Percentiles rank a stretch among this genome's conserved stretches.
Conservation (phyloP, 495 filamentous ascomycete genomes). For the Cercophora samala region DNA sequence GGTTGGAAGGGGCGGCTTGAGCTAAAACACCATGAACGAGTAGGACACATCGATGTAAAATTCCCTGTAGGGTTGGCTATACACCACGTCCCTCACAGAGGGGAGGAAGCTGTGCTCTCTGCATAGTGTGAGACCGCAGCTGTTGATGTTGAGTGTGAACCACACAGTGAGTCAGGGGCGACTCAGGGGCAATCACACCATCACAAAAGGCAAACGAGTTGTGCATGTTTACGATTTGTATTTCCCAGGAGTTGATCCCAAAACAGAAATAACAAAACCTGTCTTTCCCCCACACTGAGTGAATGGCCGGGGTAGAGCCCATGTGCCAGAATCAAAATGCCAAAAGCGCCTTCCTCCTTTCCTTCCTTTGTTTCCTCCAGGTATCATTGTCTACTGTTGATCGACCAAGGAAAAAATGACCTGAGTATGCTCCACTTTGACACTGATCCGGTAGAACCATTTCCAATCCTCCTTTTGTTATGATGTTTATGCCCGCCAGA, state of each 20-base stretch:
- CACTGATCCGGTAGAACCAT: conserved; percentile 10
- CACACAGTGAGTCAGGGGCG: too few species aligned
- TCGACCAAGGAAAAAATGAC: conserved; percentile 5
- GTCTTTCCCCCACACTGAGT: conserved; percentile 1
- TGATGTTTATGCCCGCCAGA: background rate
- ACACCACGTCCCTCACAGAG: too few species aligned
- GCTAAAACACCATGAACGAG: too few species aligned
- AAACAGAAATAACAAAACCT: background rate
- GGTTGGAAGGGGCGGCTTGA: too few species aligned
- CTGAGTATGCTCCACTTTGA: background rate
- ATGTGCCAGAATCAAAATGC: conserved; percentile 15
- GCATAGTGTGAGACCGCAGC: too few species aligned
- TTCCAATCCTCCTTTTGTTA: background rate
- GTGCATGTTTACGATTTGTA: conserved; percentile 5
- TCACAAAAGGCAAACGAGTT: background rate
- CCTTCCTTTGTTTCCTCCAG: conserved; percentile 11
- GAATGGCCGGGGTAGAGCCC: conserved; percentile 19
- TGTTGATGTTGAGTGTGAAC: too few species aligned
- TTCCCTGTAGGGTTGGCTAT: too few species aligned
- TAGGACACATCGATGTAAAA: too few species aligned
- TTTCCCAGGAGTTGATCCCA: conserved; percentile 18
- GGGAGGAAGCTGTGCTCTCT: too few species aligned
- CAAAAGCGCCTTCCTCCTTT: conserved; percentile 9
- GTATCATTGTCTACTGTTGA: conserved; percentile 12
- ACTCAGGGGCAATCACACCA: background rate